These are phyloP conservation scores for Trichomonas vaginalis DNA, from an alignment of 208 protist genomes.

Conservation along the genomic window DNA sequence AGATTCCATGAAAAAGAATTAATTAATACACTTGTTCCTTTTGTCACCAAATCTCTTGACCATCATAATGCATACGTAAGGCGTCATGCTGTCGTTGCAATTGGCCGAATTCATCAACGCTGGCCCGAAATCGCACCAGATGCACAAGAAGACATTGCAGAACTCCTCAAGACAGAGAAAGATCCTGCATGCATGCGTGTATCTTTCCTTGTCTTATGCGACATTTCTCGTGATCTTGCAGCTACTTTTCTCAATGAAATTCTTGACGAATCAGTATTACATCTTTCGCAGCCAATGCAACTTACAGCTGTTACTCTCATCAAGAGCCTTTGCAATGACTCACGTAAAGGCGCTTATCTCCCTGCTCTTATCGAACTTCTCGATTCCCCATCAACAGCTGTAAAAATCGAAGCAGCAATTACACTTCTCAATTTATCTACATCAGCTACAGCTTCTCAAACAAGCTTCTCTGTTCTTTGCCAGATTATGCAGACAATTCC, in stretches of 20 bases:
- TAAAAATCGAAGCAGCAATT: background rate
- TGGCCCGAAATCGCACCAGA: background rate
- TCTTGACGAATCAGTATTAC: background rate
- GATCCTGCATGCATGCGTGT: background rate
- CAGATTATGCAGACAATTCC: background rate
- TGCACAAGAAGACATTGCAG: background rate
- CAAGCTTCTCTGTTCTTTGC: background rate
- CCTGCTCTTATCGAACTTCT: background rate
- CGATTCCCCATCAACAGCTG: background rate
- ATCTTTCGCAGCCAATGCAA: conserved; percentile 6
- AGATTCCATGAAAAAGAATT: background rate
- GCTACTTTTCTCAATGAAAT: background rate
- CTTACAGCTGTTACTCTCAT: background rate
- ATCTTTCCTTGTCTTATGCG: background rate
- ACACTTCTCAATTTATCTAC: background rate
- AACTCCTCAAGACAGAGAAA: background rate
- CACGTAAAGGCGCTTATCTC: background rate
- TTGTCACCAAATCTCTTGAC: background rate
- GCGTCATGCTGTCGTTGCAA: background rate
- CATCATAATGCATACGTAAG: background rate
- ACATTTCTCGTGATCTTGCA: background rate
- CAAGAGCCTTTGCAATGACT: background rate
- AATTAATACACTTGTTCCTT: background rate
- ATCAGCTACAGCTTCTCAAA: background rate
- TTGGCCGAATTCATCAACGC: background rate